phyloP scores from a whole-genome alignment of 495 filamentous ascomycete species.

The Xylaria nigripes region DNA sequence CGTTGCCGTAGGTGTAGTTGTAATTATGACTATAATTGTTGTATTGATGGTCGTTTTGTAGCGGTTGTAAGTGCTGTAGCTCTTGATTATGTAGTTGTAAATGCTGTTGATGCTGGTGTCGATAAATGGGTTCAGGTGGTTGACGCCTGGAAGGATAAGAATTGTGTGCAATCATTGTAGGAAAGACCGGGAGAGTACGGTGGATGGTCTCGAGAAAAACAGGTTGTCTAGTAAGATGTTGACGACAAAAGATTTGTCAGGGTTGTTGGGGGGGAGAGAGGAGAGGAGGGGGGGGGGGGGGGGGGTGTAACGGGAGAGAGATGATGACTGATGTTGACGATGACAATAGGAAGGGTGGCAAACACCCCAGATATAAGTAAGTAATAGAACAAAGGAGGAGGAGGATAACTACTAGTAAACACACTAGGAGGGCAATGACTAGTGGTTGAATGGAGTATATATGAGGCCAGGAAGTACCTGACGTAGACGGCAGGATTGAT shows the following conservation, averaged over 20 bases:
- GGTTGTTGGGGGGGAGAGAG: too few species aligned
- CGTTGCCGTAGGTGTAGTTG: slow-evolving; percentile 11
- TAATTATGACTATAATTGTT: slow-evolving; percentile 3
- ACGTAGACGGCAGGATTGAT: not conserved
- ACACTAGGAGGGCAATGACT: not conserved
- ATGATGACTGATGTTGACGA: not conserved
- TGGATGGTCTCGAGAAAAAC: not conserved
- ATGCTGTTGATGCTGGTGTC: slow-evolving; percentile 6
- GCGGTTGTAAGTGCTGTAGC: not conserved
- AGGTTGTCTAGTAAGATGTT: slow-evolving; percentile 5
- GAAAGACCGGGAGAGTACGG: slow-evolving; percentile 14
- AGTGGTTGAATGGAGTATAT: not conserved
- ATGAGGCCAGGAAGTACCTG: not conserved
- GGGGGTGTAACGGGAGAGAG: slow-evolving; percentile 1
- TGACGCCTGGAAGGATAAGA: slow-evolving; percentile 14
- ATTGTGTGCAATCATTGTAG: slow-evolving; percentile 13
- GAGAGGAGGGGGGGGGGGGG: too few species aligned
- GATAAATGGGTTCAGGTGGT: slow-evolving; percentile 8
- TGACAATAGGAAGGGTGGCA: slow-evolving; percentile 1
- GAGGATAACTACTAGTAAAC: not conserved
- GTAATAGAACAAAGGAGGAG: not conserved
- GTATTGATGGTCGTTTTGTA: slow-evolving; percentile 13
- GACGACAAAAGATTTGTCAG: slow-evolving; percentile 13
- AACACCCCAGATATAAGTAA: not conserved
- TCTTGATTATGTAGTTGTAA: not conserved